Conservation (phyloP, 2,329 filamentous ascomycete species). For the Fusarium tanahbumbuense region DNA sequence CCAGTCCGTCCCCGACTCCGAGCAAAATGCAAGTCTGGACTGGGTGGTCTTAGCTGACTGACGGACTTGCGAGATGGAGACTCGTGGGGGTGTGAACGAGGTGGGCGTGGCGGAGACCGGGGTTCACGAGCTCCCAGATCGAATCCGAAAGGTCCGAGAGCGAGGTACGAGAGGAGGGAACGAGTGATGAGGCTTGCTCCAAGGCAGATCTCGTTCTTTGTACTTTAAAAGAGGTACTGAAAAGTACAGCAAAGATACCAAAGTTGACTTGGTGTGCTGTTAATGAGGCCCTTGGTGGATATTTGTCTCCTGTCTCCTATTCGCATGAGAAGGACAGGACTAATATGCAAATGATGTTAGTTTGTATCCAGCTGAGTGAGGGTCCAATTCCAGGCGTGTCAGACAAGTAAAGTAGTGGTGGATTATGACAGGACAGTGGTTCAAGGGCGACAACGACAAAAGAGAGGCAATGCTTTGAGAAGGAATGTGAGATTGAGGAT, state of each 20-base stretch:
- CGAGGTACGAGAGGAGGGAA: constrained; percentile 12
- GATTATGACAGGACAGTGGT: constrained; percentile 13
- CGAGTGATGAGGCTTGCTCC: constrained; percentile 29
- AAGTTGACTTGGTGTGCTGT: constrained; percentile 14
- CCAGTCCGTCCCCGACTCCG: constrained; percentile 40
- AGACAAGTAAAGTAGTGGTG: constrained; percentile 22
- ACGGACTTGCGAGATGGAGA: constrained; percentile 8
- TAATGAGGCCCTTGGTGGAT: constrained; percentile 34
- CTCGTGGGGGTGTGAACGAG: constrained; percentile 36
- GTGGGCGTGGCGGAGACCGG: constrained; percentile 37
- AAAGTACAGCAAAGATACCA: constrained; percentile 6
- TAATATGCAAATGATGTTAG: constrained; percentile 26
- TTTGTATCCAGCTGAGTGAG: constrained; percentile 32
- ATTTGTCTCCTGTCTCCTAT: constrained; percentile 25
- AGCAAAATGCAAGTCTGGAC: constrained; percentile 30
- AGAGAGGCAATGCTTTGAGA: neutral
- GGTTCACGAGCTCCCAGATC: constrained; percentile 21
- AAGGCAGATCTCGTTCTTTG: constrained; percentile 7
- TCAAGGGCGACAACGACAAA: constrained; percentile 14
- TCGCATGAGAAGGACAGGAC: constrained; percentile 7
- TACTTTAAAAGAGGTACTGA: neutral
- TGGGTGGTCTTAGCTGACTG: constrained; percentile 37
- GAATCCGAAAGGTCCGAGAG: constrained; percentile 41
- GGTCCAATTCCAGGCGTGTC: constrained; percentile 33
- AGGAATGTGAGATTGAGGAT: constrained; percentile 8